Conservation (phyloP, 495 filamentous ascomycete species). For the Pseudevernia furfuracea region DNA sequence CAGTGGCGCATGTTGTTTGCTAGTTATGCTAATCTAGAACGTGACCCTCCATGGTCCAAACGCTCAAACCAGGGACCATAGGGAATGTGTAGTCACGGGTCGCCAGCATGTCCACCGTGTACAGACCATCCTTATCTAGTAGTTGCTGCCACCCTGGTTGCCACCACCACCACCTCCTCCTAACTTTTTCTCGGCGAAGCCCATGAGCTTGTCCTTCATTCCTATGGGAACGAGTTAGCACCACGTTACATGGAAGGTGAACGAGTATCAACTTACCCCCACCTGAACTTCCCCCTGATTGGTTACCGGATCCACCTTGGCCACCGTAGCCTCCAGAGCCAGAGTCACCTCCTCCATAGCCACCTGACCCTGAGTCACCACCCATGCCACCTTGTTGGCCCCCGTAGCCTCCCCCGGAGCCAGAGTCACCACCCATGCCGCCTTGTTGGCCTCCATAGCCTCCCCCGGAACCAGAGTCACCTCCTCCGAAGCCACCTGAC, state of each 20-base stretch:
- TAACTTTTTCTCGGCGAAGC: not conserved
- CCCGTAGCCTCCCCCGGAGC: slow-evolving; percentile 17
- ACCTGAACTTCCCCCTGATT: not conserved
- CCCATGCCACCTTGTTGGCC: slow-evolving; percentile 8
- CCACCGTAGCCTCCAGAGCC: slow-evolving; percentile 18
- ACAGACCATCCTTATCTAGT: slow-evolving; percentile 5
- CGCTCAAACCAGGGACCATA: not conserved
- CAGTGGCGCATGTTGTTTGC: slow-evolving; percentile 11
- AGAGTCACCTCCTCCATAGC: slow-evolving; percentile 24
- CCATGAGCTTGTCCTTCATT: slow-evolving; percentile 11
- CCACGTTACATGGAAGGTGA: not conserved
- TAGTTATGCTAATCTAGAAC: slow-evolving; percentile 11
- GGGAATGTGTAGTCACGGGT: not conserved
- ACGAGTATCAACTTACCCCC: slow-evolving; percentile 4
- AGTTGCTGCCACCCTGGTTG: slow-evolving; percentile 12
- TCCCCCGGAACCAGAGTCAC: slow-evolving; percentile 17
- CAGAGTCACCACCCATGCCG: slow-evolving; percentile 19
- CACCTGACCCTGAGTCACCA: slow-evolving; percentile 17
- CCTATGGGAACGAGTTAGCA: not conserved
- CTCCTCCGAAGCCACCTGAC: slow-evolving; percentile 13
- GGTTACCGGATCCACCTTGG: slow-evolving; percentile 1
- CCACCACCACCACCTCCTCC: slow-evolving; percentile 5
- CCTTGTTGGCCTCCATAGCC: slow-evolving; percentile 22
- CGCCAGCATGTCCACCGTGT: slow-evolving; percentile 3
- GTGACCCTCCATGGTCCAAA: not conserved